Base-by-base conservation (phyloP, 1,284 basidiomycete species). In the Erythrobasidium hasegawianum region DNA sequence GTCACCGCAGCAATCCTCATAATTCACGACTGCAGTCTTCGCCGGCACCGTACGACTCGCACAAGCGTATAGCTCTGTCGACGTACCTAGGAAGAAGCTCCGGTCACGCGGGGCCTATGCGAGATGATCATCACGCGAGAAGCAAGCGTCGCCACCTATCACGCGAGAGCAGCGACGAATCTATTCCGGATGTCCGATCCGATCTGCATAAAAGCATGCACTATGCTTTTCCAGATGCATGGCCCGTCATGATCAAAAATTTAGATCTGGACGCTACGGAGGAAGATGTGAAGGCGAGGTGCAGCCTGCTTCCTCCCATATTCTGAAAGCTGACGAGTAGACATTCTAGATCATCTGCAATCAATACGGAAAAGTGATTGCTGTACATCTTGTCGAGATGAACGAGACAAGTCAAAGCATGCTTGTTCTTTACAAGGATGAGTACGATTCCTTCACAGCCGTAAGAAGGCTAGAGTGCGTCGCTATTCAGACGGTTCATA, bases 211-310 rank as follows among this genome's bases (percentile, higher is more conserved):
- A 47, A 14, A 47, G 43, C 16, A 47, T 47, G 43, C n/a, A 14
- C 14, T n/a, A n/a, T 16, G 43, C 16, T 8, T n/a, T n/a, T 18
- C 43, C 16, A 24, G 16, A 47, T 47, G 43, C 43, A 47, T 47
- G 43, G 43, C 43, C 43, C 8, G 43, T 47, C 16, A n/a, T 47
- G 43, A 24, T 47, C n/a, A 47, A 47, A 14, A 47, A 47, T 47
- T 14, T 47, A 24, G n/a, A 47, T 16, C 43, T 24, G 22, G 43
- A 47, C 43, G 43, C 43, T 18, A 47, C n/a, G n/a, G 22, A 18
- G 14, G 43, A 47, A 24, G 43, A 47, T 47, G 43, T 47, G n/a
- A 47, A 24, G 43, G 43, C 16, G 14, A 47, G 4, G 22, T 47
- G 16, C 16, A 47, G n/a, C n/a, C n/a, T n/a, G n/a, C 43, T 47